These are phyloP conservation scores for Psophocarpus tetragonolobus DNA, from an alignment of 306 rosid species.

Conservation along the genomic window DNA sequence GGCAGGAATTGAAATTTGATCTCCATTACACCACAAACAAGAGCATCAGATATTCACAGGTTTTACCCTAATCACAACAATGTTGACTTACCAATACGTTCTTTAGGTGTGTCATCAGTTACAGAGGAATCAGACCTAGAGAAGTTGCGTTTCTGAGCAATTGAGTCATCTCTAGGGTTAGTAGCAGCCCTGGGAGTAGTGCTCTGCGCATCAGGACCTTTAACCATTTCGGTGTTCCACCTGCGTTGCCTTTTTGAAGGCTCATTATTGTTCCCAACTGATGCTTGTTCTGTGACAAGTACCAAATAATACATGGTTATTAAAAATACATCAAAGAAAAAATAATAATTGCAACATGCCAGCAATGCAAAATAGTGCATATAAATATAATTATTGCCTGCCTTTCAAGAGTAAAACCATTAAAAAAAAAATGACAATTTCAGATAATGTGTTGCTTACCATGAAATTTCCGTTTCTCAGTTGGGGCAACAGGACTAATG, in stretches of 20 bases:
- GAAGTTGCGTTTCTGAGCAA: constrained; percentile 56
- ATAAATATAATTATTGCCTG: neutral
- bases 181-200: constrained; percentile 49
- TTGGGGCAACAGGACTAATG: constrained; percentile 41
- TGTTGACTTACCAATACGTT: constrained; percentile 81
- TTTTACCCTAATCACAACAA: neutral
- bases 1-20: constrained; percentile 8
- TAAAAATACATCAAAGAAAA: neutral
- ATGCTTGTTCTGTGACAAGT: constrained; percentile 54
- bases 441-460: constrained; percentile 55
- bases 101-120: constrained; percentile 69
- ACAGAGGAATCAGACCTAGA: constrained; percentile 73
- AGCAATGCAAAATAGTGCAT: constrained; percentile 3
- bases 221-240: constrained; percentile 74
- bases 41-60: neutral
- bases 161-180: constrained; percentile 60
- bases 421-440: neutral
- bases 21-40: neutral
- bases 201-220: constrained; percentile 62
- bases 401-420: neutral
- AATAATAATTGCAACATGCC: constrained; percentile 24
- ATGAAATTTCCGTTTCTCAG: constrained; percentile 80
- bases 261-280: constrained; percentile 64
- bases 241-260: constrained; percentile 87
- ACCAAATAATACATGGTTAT: constrained; percentile 14